phyloP scores from a whole-genome alignment of 352 stramenopile genomes.

The Pythium sukuiense region DNA sequence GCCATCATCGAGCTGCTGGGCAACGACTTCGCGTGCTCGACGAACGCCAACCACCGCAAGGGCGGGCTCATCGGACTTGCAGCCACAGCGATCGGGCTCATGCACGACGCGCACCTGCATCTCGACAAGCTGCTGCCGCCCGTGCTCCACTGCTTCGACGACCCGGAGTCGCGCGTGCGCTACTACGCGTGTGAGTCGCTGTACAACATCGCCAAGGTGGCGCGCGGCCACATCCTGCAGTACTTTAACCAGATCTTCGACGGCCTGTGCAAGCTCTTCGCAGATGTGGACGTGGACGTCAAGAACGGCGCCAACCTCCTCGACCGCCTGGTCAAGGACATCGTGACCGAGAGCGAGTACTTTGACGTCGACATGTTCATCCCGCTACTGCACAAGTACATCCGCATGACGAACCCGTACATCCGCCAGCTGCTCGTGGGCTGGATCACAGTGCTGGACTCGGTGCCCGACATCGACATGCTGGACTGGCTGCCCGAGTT shows the following conservation, averaged over 20 bases:
- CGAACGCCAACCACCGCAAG: constrained; percentile 99
- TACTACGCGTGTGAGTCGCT: constrained; percentile 99
- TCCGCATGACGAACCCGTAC: constrained; percentile 98
- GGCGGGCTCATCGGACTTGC: constrained; percentile 98
- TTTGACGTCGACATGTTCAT: constrained; percentile 99
- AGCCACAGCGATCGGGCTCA: constrained; percentile 97
- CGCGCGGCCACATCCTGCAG: constrained; percentile 91
- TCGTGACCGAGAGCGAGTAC: constrained; percentile 97
- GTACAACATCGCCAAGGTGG: constrained; percentile 99
- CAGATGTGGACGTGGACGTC: constrained; percentile 99
- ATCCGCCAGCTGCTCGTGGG: constrained; percentile 97
- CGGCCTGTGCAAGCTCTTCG: constrained; percentile 94
- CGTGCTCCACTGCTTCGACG: constrained; percentile 99
- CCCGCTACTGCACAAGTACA: constrained; percentile 99
- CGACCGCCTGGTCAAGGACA: constrained; percentile 96
- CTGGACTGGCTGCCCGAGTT: constrained; percentile 98
- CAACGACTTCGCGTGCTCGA: constrained; percentile 98
- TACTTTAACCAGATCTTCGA: constrained; percentile 99
- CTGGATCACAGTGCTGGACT: constrained; percentile 99
- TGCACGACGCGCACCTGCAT: constrained; percentile 90
- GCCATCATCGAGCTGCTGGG: constrained; percentile 96
- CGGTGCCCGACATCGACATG: constrained; percentile 99
- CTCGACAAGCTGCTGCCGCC: constrained; percentile 95
- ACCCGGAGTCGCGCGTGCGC: constrained; percentile 96
- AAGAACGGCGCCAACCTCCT: constrained; percentile 96